Conservation (phyloP, 169 alveolate species). For the Cryptosporidium sp. region DNA sequence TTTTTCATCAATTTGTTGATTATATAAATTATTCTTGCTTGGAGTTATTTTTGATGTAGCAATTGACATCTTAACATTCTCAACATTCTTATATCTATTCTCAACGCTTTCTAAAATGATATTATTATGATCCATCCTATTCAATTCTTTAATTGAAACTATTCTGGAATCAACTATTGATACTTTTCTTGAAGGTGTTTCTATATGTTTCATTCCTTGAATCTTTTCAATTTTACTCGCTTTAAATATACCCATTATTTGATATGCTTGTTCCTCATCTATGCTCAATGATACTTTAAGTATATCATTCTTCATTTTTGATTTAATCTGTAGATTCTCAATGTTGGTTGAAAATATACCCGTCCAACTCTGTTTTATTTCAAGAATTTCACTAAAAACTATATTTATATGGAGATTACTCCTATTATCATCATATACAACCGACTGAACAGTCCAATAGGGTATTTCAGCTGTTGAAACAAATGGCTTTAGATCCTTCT, state of each 20-base stretch:
- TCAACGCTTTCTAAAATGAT: conserved; percentile 32
- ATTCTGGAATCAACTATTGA: conserved; percentile 65
- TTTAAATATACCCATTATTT: conserved; percentile 57
- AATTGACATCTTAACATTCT: conserved; percentile 41
- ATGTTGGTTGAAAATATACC: conserved; percentile 44
- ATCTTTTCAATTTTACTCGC: conserved; percentile 65
- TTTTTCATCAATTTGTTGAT: not conserved
- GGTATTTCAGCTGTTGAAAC: conserved; percentile 69
- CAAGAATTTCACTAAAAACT: conserved; percentile 45
- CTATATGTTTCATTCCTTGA: conserved; percentile 27
- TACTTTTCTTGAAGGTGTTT: conserved; percentile 60
- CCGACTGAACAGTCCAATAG: conserved; percentile 64
- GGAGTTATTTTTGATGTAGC: conserved; percentile 38
- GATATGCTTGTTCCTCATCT: conserved; percentile 57
- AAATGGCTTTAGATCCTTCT: conserved; percentile 25
- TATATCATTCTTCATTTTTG: conserved; percentile 17
- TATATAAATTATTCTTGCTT: not conserved
- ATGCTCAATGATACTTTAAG: conserved; percentile 4
- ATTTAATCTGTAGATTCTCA: conserved; percentile 7
- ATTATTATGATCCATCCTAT: not conserved
- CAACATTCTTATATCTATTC: not conserved
- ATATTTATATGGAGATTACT: conserved; percentile 19
- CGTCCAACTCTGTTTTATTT: conserved; percentile 65
- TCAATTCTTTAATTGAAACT: not conserved
- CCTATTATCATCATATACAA: conserved; percentile 9